Conservation (phyloP, 2,329 filamentous ascomycete genomes). For the Colletotrichum cereale region DNA sequence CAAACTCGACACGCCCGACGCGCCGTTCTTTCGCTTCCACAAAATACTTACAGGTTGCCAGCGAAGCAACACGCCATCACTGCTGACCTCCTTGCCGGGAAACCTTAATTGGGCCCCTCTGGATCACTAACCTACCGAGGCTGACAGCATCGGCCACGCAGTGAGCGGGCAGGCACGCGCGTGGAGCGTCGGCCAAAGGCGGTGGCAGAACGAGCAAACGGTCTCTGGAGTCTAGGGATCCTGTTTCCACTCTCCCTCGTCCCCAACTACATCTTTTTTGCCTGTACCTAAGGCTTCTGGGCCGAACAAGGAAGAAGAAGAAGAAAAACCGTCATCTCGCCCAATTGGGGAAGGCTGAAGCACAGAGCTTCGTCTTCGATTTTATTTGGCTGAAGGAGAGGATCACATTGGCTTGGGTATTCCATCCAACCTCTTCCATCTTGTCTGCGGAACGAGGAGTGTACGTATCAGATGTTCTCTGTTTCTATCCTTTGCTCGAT, state of each 20-base stretch:
- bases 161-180: slow-evolving; percentile 25
- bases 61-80: slow-evolving; percentile 19
- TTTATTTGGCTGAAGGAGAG: slow-evolving; percentile 47
- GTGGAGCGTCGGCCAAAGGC: slow-evolving; percentile 26
- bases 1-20: slow-evolving; percentile 1
- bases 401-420: slow-evolving; percentile 34
- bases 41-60: neutral
- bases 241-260: slow-evolving; percentile 38
- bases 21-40: slow-evolving; percentile 3
- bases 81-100: slow-evolving; percentile 8
- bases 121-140: slow-evolving; percentile 21
- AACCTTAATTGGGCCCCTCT: slow-evolving; percentile 25
- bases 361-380: slow-evolving; percentile 75
- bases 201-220: slow-evolving; percentile 35
- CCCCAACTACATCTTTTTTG: slow-evolving; percentile 39
- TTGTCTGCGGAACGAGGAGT: slow-evolving; percentile 54
- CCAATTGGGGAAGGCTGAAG: slow-evolving; percentile 55
- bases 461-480: slow-evolving; percentile 66
- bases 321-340: slow-evolving; percentile 26
- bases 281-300: slow-evolving; percentile 42
- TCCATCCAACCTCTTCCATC: slow-evolving; percentile 41
- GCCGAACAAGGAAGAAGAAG: slow-evolving; percentile 31
- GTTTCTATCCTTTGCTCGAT: slow-evolving; percentile 45
- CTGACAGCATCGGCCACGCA: slow-evolving; percentile 26
- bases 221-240: slow-evolving; percentile 38